phyloP scores from a whole-genome alignment of 108 stramenopile genomes.

The Skeletonema costatum region DNA sequence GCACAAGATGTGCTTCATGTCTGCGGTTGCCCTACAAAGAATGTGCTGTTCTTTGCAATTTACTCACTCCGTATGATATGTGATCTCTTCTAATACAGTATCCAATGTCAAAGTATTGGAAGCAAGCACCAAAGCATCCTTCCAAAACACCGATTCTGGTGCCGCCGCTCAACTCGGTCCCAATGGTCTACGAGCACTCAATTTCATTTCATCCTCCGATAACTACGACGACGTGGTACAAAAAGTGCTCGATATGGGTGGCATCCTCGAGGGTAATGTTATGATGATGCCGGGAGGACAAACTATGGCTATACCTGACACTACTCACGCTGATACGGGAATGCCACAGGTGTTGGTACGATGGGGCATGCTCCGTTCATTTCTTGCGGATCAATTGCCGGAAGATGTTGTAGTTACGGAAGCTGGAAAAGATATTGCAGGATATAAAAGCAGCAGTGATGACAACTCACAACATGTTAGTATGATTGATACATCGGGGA shows the following conservation, averaged over 20 bases:
- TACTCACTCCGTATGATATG: neutral
- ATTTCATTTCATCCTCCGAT: neutral
- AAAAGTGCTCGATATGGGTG: constrained; percentile 8
- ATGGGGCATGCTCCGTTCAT: neutral
- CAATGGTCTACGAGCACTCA: constrained; percentile 10
- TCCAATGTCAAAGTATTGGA: constrained; percentile 12
- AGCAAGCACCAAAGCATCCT: neutral
- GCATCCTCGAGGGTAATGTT: neutral
- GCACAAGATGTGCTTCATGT: neutral
- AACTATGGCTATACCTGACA: constrained; percentile 7
- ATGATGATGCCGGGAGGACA: constrained; percentile 7
- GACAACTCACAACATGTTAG: neutral
- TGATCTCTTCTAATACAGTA: neutral
- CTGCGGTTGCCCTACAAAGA: too few species aligned
- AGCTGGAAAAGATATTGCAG: neutral
- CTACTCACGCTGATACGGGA: neutral
- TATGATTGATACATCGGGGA: neutral
- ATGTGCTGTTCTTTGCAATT: neutral
- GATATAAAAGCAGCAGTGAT: neutral
- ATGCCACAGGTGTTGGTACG: neutral
- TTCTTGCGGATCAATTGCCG: neutral
- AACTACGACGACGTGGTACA: neutral
- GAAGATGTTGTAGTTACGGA: neutral
- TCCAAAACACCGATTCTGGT: neutral
- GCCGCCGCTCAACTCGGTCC: constrained; percentile 13